Conservation (phyloP, 208 protist species). For the Wallacemonas sp. region DNA sequence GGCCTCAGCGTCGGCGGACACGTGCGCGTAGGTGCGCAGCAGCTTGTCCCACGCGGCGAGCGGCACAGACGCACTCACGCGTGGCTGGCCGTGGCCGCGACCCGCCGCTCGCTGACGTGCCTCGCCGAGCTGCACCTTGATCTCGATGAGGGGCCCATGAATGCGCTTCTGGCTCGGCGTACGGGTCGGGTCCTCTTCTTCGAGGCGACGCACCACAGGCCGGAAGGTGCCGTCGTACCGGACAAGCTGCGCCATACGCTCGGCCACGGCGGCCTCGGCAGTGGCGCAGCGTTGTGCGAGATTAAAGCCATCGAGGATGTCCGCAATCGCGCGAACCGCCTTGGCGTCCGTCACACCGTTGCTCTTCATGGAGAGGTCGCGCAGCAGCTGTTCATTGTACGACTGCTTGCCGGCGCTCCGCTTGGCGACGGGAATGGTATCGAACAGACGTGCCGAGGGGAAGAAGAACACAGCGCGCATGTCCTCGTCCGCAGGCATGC, state of each 20-base stretch:
- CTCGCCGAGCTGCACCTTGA: slow-evolving; percentile 38
- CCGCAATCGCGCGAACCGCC: slow-evolving; percentile 30
- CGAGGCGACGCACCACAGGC: slow-evolving; percentile 14
- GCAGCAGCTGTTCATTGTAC: slow-evolving; percentile 83
- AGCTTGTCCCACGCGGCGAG: slow-evolving; percentile 69
- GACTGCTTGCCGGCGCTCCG: slow-evolving; percentile 8
- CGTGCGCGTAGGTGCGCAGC: slow-evolving; percentile 40
- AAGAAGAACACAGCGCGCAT: slow-evolving; percentile 15
- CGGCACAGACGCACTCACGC: slow-evolving; percentile 41
- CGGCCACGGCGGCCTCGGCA: slow-evolving; percentile 32
- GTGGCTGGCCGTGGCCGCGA: background rate
- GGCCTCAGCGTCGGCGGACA: slow-evolving; percentile 24
- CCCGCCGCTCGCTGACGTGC: background rate
- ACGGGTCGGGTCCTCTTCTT: slow-evolving; percentile 43
- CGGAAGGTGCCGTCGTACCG: slow-evolving; percentile 4
- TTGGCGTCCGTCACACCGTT: slow-evolving; percentile 30
- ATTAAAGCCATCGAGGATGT: slow-evolving; percentile 46
- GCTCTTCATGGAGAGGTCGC: slow-evolving; percentile 82
- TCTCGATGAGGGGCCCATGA: slow-evolving; percentile 50
- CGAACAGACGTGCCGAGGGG: background rate
- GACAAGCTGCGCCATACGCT: slow-evolving; percentile 22
- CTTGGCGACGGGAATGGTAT: slow-evolving; percentile 3
- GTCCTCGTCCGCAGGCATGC: slow-evolving; percentile 19
- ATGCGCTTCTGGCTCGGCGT: slow-evolving; percentile 39
- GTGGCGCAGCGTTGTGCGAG: slow-evolving; percentile 50